Evolutionary conservation across 2,329 filamentous ascomycete genomes (phyloP), one percentile per base, ranked within the genome.

Genomic region (Claviceps sp.): DNA sequence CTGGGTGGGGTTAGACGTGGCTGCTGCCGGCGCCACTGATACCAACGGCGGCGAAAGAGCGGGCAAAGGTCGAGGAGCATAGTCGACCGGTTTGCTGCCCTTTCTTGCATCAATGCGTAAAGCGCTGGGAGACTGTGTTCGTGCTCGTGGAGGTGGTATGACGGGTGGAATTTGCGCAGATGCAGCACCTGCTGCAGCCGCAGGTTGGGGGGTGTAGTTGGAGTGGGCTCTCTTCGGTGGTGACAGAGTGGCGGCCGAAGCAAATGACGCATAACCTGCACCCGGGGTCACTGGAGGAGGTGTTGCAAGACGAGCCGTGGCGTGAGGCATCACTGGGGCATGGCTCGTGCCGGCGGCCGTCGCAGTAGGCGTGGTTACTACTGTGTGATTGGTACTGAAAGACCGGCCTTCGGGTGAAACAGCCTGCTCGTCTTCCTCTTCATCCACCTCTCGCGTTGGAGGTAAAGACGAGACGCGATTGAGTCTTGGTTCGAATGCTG

Each of bases 361-460:
- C 19, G 59, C 59, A 24, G 57, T 60, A 24, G 56, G 57, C 19
- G 41, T 41, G 16, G 42, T 40, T 10, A 43, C 40, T 6, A 24
- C 24, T 38, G 60, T 53, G 41, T 63, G 57, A 10, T 58, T 57
- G 45, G 59, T 56, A 48, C 61, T 64, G 48, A 58, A 57, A 30
- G 61, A 61, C 46, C 58, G 62, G 48, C 54, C 59, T 47, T 56
- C 56, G 7, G 56, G 52, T n/a, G 56, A 52, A 8, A 34, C 38
- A 19, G 6, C 42, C 40, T 52, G 51, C 22, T 63, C 61, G 6
- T 70, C 66, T 22, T 75, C 73, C 46, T 79, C 77, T 58, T 84
- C 80, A 50, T 82, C 79, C 5, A 82, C 78, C 60, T 84, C 81
- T 11, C 73, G 71, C 0, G 80, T 84, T 0, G 80, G 74, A 1